These are phyloP conservation scores for Solanum arcanum DNA, from an alignment of 257 asterid genomes.

Conservation along the genomic window DNA sequence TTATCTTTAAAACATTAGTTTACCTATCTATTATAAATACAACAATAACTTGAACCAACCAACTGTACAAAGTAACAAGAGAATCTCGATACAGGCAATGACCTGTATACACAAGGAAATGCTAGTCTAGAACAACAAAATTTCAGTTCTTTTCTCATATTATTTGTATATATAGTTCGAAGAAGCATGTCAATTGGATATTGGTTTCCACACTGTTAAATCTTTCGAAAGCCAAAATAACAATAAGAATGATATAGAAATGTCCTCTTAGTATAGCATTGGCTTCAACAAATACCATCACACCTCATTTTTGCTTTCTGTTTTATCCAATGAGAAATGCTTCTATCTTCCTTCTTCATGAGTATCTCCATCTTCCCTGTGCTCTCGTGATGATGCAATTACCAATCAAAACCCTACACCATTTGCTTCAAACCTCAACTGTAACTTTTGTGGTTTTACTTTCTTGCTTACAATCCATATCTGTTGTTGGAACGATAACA, in stretches of 20 bases:
- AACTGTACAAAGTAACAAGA: not conserved
- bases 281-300: not conserved
- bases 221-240: not conserved
- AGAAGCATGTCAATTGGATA: not conserved
- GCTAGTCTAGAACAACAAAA: not conserved
- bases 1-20: not conserved
- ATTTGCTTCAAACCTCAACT: not conserved
- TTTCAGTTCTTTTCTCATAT: not conserved
- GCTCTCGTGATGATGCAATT: not conserved
- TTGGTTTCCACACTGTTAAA: not conserved
- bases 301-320: not conserved
- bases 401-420: not conserved
- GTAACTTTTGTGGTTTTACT: not conserved
- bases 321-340: not conserved
- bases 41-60: not conserved
- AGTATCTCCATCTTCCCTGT: not conserved
- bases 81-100: not conserved
- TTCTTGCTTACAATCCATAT: not conserved
- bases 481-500: not conserved
- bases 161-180: not conserved
- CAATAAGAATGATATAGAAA: not conserved
- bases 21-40: not conserved
- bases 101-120: not conserved
- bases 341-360: not conserved
- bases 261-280: not conserved